Evolutionary conservation across 2,329 filamentous ascomycete genomes (phyloP), one percentile per base, ranked within the genome.

Genomic region (Neonectria neomacrospora): DNA sequence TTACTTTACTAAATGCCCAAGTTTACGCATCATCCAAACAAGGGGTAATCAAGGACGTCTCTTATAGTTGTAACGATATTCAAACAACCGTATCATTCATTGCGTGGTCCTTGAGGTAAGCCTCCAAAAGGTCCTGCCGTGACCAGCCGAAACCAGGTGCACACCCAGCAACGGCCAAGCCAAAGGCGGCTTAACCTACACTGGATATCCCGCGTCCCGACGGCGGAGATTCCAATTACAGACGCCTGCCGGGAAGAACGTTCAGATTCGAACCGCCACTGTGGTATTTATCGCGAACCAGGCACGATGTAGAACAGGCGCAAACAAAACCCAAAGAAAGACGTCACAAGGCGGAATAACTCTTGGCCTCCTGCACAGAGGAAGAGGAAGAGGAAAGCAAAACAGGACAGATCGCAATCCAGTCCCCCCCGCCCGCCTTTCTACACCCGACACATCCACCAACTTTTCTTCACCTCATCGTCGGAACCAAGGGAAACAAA

Each of bases 181-280:
- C 30, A 14, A 34, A 37, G n/a, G 53, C 57, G 50, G 39, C 47
- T 61, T 64, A 63, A 57, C 64, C 64, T 18, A 52, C 55, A 59
- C 48, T n/a, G 64, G 66, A 42, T 56, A 66, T 52, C 57, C 67
- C 67, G 67, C 63, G 2, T 18, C 54, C 32, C 18, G 8, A 8
- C 3, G 18, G 28, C 61, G 61, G 61, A 63, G 61, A 39, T 63
- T 22, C 61, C 56, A 12, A 51, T 56, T 60, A 22, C 34, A 54
- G 61, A 26, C 30, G 34, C 6, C 56, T 37, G 52, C 44, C 22
- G 22, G 34, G 22, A 34, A 14, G 34, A 32, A 12, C 30, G n/a
- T n/a, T 14, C 20, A 22, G 51, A 51, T n/a, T 54, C 28, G n/a
- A 55, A 59, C 55, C n/a, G 45, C 59, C 59, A 54, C 54, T 53